Conservation (phyloP, 2,329 filamentous ascomycete genomes). For the Alternaria longipes region DNA sequence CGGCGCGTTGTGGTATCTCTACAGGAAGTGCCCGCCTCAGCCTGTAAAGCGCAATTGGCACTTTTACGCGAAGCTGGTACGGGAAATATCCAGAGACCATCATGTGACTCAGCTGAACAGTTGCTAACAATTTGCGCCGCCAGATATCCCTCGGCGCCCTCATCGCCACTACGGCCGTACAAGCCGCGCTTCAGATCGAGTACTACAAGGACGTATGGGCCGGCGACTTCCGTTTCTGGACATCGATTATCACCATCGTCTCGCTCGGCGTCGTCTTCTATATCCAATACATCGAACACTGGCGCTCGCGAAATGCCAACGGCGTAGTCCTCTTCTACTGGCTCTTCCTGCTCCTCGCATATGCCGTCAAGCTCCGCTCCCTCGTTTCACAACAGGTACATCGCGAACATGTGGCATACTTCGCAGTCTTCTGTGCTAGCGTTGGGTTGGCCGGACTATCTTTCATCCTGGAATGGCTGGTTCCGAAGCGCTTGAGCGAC, state of each 20-base stretch:
- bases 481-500: conserved; percentile 78
- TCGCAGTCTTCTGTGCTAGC: conserved; percentile 76
- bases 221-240: conserved; percentile 87
- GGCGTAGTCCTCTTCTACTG: conserved; percentile 92
- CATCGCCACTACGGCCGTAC: conserved; percentile 72
- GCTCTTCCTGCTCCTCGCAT: conserved; percentile 82
- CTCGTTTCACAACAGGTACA: conserved; percentile 81
- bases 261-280: conserved; percentile 79
- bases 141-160: conserved; percentile 73
- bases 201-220: conserved; percentile 75
- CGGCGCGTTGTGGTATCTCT: conserved; percentile 80
- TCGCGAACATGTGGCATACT: conserved; percentile 73
- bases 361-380: conserved; percentile 84
- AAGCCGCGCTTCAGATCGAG: conserved; percentile 79
- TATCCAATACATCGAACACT: conserved; percentile 88
- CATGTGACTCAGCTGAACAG: neutral
- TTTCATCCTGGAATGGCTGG: conserved; percentile 84
- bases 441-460: conserved; percentile 74
- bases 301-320: conserved; percentile 82
- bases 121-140: conserved; percentile 21
- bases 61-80: conserved; percentile 90
- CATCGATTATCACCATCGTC: conserved; percentile 73
- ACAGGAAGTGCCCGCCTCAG: conserved; percentile 72
- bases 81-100: neutral
- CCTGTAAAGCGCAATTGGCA: conserved; percentile 84